Evolutionary conservation across 495 filamentous ascomycete species (phyloP).

Genomic region (Aspergillus nidulans): DNA sequence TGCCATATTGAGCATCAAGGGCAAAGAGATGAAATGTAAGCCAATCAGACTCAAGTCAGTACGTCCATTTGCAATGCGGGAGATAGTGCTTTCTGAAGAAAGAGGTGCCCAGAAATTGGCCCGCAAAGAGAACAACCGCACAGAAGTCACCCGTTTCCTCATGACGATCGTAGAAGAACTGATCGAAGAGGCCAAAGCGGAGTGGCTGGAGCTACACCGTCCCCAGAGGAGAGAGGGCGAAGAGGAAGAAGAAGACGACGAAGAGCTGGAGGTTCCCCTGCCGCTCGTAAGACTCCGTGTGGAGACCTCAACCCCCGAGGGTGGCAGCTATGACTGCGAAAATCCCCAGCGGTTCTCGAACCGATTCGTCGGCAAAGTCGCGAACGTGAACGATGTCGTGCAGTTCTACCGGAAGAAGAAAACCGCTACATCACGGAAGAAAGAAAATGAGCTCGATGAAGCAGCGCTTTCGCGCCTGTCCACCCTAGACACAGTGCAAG

Average conservation of each 20-base stretch:
- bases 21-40: conserved; percentile 76
- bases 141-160: conserved; percentile 71
- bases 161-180: conserved; percentile 74
- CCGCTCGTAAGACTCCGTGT: conserved; percentile 87
- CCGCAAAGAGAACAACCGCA: conserved; percentile 75
- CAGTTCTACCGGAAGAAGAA: conserved; percentile 88
- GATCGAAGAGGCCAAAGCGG: conserved; percentile 75
- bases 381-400: conserved; percentile 90
- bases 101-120: conserved; percentile 71
- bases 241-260: conserved; percentile 45
- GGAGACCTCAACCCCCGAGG: conserved; percentile 83
- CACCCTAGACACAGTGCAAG: conserved; percentile 70
- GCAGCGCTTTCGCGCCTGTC: conserved; percentile 54
- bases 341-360: conserved; percentile 98
- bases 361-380: conserved; percentile 82
- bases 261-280: conserved; percentile 56
- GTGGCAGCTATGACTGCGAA: conserved; percentile 81
- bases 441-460: conserved; percentile 50
- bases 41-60: conserved; percentile 82
- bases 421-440: conserved; percentile 32
- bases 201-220: conserved; percentile 73
- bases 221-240: background rate
- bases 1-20: conserved; percentile 76
- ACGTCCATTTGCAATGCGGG: conserved; percentile 82
- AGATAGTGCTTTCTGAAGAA: conserved; percentile 74